Evolutionary conservation across 164 flowering plant genomes (phyloP).

Genomic region (Stephania japonica): DNA sequence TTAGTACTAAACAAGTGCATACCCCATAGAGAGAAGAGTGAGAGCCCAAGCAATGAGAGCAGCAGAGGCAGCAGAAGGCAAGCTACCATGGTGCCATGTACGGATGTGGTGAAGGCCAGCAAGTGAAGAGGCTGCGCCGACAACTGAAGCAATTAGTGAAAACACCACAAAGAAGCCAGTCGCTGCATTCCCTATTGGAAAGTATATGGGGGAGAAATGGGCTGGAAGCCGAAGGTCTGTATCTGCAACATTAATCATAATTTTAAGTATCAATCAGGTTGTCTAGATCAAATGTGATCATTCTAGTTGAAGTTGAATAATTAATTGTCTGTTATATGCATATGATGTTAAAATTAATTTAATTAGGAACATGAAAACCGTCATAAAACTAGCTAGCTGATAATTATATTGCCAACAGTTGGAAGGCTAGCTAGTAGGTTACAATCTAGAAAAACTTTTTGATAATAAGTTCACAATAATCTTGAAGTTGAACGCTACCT

Average conservation of each 20-base stretch:
- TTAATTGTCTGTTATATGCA: too few species aligned
- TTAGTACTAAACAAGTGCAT: slow-evolving; percentile 6
- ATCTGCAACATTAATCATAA: slow-evolving; percentile 35
- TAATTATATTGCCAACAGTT: too few species aligned
- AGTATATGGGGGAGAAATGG: slow-evolving; percentile 75
- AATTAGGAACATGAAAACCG: too few species aligned
- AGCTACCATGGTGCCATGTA: slow-evolving; percentile 48
- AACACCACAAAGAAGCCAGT: slow-evolving; percentile 82
- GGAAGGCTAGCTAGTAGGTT: too few species aligned
- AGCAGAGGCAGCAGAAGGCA: slow-evolving; percentile 59
- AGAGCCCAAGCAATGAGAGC: slow-evolving; percentile 78
- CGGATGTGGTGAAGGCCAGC: slow-evolving; percentile 57
- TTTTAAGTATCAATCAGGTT: too few species aligned
- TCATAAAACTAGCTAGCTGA: too few species aligned
- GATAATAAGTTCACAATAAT: too few species aligned
- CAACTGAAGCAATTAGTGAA: slow-evolving; percentile 72
- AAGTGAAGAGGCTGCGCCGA: slow-evolving; percentile 63
- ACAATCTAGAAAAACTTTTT: too few species aligned
- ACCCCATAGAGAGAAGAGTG: slow-evolving; percentile 88
- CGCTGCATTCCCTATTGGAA: slow-evolving; percentile 87
- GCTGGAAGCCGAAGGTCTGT: slow-evolving; percentile 65
- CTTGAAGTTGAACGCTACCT: too few species aligned
- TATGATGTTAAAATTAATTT: too few species aligned
- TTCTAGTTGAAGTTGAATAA: too few species aligned
- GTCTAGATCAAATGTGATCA: too few species aligned